A percentile compares a stretch with the other conserved stretches of the same genome.
Conservation (phyloP, 352 stramenopile genomes). For the Peronospora destructor region DNA sequence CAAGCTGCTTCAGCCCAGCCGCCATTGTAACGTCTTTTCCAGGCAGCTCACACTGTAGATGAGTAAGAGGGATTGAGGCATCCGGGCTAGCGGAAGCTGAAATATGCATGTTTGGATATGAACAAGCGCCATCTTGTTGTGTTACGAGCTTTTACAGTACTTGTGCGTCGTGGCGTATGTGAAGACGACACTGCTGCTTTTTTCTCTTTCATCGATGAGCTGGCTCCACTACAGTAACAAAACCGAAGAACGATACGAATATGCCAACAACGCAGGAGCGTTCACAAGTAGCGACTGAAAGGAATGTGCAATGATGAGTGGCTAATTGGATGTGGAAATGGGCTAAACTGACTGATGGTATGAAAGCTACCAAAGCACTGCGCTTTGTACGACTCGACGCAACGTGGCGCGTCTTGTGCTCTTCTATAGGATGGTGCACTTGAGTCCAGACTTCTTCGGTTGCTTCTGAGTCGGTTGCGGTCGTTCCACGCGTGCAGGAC, state of each 20-base stretch:
- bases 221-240: slow-evolving; percentile 1
- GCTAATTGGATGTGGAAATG: slow-evolving; percentile 20
- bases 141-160: background rate
- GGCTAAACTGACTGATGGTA: slow-evolving; percentile 35
- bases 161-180: background rate
- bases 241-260: slow-evolving; percentile 9
- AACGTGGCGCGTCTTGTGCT: slow-evolving; percentile 15
- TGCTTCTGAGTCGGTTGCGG: slow-evolving; percentile 46
- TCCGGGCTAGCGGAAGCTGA: slow-evolving; percentile 7
- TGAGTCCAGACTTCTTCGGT: slow-evolving; percentile 59
- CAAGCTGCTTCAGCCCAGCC: background rate
- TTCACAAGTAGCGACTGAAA: background rate
- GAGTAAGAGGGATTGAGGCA: slow-evolving; percentile 13
- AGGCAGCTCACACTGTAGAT: slow-evolving; percentile 12
- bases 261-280: background rate
- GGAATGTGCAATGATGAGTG: slow-evolving; percentile 13
- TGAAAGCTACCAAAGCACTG: slow-evolving; percentile 21
- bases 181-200: slow-evolving; percentile 1
- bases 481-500: slow-evolving; percentile 41
- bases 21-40: slow-evolving; percentile 4
- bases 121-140: slow-evolving; percentile 9
- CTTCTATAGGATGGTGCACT: slow-evolving; percentile 48
- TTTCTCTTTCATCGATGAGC: slow-evolving; percentile 11
- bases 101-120: slow-evolving; percentile 12
- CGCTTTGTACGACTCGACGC: slow-evolving; percentile 12